These are phyloP conservation scores for Allantophomopsis lycopodina DNA, from an alignment of 2,329 filamentous ascomycete genomes.

Conservation along the genomic window DNA sequence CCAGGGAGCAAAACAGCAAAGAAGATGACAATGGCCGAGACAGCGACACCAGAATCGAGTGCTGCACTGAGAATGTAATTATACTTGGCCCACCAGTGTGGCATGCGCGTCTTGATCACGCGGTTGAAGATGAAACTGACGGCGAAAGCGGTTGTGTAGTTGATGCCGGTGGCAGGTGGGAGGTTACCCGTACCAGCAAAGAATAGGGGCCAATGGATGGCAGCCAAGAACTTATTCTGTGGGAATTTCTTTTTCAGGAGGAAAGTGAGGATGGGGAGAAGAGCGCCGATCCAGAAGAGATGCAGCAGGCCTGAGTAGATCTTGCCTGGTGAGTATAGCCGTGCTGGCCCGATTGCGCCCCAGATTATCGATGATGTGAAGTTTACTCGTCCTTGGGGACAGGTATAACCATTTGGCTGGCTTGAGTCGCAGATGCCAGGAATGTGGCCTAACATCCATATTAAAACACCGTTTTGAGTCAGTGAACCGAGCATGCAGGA, in stretches of 20 bases:
- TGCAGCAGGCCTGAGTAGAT: conserved; percentile 50
- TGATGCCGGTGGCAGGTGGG: conserved; percentile 46
- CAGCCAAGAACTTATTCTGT: conserved; percentile 40
- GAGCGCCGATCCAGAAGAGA: conserved; percentile 52
- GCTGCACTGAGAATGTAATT: conserved; percentile 62
- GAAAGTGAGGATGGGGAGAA: conserved; percentile 42
- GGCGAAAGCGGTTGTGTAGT: conserved; percentile 60
- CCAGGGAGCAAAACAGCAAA: conserved; percentile 51
- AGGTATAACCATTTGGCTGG: conserved; percentile 46
- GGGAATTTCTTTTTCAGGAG: conserved; percentile 38
- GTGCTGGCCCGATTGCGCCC: conserved; percentile 49
- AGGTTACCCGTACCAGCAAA: background rate
- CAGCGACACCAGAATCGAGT: conserved; percentile 53
- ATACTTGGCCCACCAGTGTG: conserved; percentile 54
- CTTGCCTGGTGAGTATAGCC: conserved; percentile 48
- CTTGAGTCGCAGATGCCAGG: conserved; percentile 24
- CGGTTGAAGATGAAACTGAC: conserved; percentile 60
- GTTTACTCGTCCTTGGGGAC: conserved; percentile 48
- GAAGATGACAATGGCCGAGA: conserved; percentile 56
- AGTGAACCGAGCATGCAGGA: conserved; percentile 31
- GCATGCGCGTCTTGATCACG: conserved; percentile 45
- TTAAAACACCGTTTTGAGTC: conserved; percentile 32
- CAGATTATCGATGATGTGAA: conserved; percentile 52
- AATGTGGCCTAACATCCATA: conserved; percentile 32
- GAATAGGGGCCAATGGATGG: conserved; percentile 24